Conservation (phyloP, 176 grass and related monocot genomes). For the Oryza rufipogon region DNA sequence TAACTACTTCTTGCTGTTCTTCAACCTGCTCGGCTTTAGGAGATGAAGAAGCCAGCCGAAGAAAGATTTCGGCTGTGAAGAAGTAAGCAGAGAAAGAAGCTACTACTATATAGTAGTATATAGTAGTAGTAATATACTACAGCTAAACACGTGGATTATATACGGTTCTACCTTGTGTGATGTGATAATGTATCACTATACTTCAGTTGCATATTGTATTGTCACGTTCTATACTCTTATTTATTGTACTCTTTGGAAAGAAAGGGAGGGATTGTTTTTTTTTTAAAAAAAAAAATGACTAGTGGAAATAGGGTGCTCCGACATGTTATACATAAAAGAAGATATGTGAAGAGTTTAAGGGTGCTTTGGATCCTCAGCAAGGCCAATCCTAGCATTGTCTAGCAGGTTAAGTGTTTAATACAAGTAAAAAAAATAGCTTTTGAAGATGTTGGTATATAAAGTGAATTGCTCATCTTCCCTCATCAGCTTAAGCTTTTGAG, state of each 20-base stretch:
- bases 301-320: not conserved
- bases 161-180: not conserved
- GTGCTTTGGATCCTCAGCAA: too few relatives aligned
- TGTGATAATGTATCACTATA: not conserved
- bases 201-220: not conserved
- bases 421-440: too few relatives aligned
- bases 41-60: constrained; percentile 17
- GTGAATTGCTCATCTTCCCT: too few relatives aligned
- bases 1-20: constrained; percentile 54
- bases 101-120: not conserved
- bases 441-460: too few relatives aligned
- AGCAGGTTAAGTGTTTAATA: too few relatives aligned
- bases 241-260: not conserved
- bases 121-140: too few relatives aligned
- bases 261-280: not conserved
- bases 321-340: not conserved
- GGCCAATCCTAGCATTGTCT: too few relatives aligned
- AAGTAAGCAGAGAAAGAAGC: not conserved
- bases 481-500: too few relatives aligned
- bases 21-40: constrained; percentile 62
- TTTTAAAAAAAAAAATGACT: too few relatives aligned
- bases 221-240: not conserved
- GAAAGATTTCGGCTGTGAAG: not conserved
- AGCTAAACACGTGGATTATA: not conserved
- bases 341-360: not conserved